phyloP scores from a whole-genome alignment of 2,329 filamentous ascomycete genomes.

The Fusarium caatingaense region DNA sequence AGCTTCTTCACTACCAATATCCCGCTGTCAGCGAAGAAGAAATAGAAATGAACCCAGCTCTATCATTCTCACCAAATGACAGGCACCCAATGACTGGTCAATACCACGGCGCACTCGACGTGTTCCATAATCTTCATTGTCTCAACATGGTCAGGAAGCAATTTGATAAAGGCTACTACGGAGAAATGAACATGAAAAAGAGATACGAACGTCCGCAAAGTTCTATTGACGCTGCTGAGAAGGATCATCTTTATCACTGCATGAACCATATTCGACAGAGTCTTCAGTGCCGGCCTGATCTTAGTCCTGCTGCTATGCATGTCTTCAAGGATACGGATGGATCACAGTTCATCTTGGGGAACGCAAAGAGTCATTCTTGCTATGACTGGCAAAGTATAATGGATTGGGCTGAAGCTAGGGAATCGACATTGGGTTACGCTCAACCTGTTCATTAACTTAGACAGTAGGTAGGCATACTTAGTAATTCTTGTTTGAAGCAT shows the following conservation, averaged over 20 bases:
- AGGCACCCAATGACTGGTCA: background rate
- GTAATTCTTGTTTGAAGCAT: background rate
- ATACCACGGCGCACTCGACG: background rate
- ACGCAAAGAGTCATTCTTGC: constrained; percentile 2
- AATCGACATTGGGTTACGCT: background rate
- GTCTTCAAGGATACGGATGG: background rate
- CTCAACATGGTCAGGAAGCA: background rate
- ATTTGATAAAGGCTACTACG: background rate
- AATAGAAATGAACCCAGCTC: background rate
- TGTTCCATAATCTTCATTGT: constrained; percentile 4
- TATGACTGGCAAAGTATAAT: constrained; percentile 5
- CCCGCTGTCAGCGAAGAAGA: background rate
- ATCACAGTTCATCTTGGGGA: background rate
- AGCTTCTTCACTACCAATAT: background rate
- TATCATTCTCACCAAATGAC: background rate
- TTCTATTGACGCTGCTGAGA: background rate
- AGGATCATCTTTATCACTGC: background rate
- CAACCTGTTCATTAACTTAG: background rate
- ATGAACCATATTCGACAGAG: constrained; percentile 4
- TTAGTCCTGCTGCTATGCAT: constrained; percentile 7
- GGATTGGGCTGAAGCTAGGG: constrained; percentile 1
- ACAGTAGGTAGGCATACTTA: background rate
- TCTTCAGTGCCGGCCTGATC: background rate
- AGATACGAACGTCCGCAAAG: background rate
- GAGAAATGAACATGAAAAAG: background rate